Percentiles rank a stretch among this genome's conserved stretches.
Evolutionary conservation across 352 stramenopile genomes (phyloP).

Genomic region (Pythium chondricola): DNA sequence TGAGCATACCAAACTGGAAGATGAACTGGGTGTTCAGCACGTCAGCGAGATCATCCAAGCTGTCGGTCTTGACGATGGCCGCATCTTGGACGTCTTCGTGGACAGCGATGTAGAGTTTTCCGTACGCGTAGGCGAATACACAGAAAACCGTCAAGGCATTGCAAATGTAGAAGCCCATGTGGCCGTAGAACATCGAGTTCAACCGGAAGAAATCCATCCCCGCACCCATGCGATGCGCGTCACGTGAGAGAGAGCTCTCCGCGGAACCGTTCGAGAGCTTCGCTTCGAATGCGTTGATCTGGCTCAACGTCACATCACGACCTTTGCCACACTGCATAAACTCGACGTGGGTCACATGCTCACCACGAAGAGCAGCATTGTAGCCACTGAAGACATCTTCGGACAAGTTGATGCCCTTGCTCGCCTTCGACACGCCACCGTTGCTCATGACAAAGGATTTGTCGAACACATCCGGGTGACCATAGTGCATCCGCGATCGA

Average conservation of each 20-base stretch:
- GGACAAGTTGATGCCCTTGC: conserved; percentile 85
- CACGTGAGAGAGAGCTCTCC: conserved; percentile 75
- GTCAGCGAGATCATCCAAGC: conserved; percentile 64
- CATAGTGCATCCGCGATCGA: conserved; percentile 83
- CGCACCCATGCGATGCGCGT: conserved; percentile 74
- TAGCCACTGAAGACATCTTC: conserved; percentile 88
- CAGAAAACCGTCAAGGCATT: conserved; percentile 75
- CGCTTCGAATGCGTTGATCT: conserved; percentile 85
- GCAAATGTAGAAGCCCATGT: conserved; percentile 88
- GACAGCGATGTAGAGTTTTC: conserved; percentile 83
- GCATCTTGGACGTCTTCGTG: conserved; percentile 63
- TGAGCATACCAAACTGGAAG: conserved; percentile 87
- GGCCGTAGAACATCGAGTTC: conserved; percentile 87
- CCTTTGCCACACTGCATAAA: conserved; percentile 88
- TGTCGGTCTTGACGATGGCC: conserved; percentile 70
- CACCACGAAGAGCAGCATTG: conserved; percentile 71
- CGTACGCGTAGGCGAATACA: conserved; percentile 78
- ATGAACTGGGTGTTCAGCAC: conserved; percentile 85
- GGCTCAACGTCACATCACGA: conserved; percentile 81
- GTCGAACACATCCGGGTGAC: conserved; percentile 85
- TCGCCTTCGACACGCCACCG: conserved; percentile 82
- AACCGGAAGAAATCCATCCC: conserved; percentile 87
- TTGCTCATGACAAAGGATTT: conserved; percentile 85
- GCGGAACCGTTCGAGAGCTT: conserved; percentile 80
- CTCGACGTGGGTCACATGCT: conserved; percentile 74